phyloP scores from a whole-genome alignment of 78 protist genomes.

The Parvularia atlantis region DNA sequence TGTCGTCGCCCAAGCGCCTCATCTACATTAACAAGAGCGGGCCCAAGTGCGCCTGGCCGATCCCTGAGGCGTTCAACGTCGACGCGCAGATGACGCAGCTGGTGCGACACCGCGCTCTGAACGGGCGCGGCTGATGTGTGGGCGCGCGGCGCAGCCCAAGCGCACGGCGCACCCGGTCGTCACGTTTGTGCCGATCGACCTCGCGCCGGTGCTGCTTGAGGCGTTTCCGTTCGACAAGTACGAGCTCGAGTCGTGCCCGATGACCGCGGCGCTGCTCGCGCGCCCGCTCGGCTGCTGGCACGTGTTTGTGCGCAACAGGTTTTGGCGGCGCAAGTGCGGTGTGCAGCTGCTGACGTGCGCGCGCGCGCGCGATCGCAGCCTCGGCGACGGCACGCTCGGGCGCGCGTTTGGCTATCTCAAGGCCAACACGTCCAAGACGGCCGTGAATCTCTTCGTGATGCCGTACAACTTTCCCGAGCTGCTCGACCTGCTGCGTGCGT shows the following conservation, averaged over 20 bases:
- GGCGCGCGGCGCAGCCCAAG: not conserved
- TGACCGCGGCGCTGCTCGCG: slow-evolving; percentile 10
- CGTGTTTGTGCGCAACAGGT: not conserved
- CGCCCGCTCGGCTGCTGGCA: slow-evolving; percentile 14
- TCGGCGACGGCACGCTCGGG: no score
- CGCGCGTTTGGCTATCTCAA: slow-evolving; percentile 43
- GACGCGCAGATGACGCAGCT: not conserved
- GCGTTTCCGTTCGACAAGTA: slow-evolving; percentile 44
- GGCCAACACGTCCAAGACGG: slow-evolving; percentile 20
- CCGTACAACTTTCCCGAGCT: slow-evolving; percentile 38
- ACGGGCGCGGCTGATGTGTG: no score
- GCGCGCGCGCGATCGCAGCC: no score
- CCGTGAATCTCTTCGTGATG: slow-evolving; percentile 23
- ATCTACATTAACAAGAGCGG: no score
- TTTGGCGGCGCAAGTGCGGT: slow-evolving; percentile 4
- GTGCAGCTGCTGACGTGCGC: slow-evolving; percentile 11
- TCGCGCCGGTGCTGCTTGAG: slow-evolving; percentile 34
- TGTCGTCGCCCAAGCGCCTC: no score
- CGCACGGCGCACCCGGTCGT: slow-evolving; percentile 41
- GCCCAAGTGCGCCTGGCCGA: not conserved
- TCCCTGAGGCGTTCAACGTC: not conserved
- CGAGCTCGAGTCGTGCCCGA: slow-evolving; percentile 36
- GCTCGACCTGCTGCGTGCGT: slow-evolving; percentile 3
- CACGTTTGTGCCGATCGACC: slow-evolving; percentile 10
- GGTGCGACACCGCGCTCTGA: no score